Base-by-base conservation (phyloP, 1,139 yeast species). In the Scheffersomyces segobiensis region DNA sequence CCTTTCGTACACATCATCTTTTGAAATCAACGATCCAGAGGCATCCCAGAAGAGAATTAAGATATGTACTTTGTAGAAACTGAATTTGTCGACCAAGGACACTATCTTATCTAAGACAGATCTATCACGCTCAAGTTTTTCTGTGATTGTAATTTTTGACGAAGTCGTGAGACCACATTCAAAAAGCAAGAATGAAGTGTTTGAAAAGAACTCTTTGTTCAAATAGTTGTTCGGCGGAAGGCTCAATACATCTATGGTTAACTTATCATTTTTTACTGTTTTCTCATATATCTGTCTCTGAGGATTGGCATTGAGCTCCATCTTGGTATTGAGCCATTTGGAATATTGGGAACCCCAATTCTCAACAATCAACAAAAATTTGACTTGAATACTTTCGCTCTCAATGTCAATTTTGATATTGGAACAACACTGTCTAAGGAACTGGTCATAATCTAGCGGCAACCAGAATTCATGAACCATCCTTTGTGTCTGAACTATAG, bases 261-360 rank as follows among this genome's bases (percentile, higher is more conserved):
- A 55, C 54, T 72, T 71, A 14, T 71, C 72, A 32, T 68, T 66
- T 7, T 61, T 55, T 1, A 75, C 63, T 3, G 56, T 52, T 49
- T 69, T 69, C 52, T 71, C 74, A 60, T 79, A 80, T 17, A 71
- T 65, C 46, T 63, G 59, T 54, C 64, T 66, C n/a, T 69, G 71
- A 10, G 60, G 59, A 60, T 78, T 74, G 1, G 72, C 67, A 53
- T 66, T 67, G 50, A 83, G 67, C 10, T 67, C 64, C 19, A 83
- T 67, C 62, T 82, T 81, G 3, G 75, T 75, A 48, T 74, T 73
- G 52, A 83, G 70, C 87, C 87, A 83, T 61, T 75, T 78, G 2
- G 85, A 78, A 60, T 75, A 77, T 5, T 76, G 66, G 10, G 71
- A 64, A 4, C 67, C 55, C 84, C 85, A 82, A 60, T 81, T 71